Evolutionary conservation across 257 asterid species (phyloP).

Genomic region (Avicennia marina): DNA sequence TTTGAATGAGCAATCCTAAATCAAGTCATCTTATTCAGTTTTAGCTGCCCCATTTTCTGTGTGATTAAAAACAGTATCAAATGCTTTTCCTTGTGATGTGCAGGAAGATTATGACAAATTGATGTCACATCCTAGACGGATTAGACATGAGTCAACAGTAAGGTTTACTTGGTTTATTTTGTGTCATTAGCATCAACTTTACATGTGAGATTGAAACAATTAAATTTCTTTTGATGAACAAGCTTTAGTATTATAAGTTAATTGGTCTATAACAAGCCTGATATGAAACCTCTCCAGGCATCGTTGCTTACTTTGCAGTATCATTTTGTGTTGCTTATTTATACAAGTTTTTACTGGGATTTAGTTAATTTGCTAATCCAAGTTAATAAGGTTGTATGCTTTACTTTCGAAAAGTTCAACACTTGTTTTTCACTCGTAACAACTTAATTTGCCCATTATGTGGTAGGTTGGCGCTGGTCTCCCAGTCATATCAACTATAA

Average conservation of each 20-base stretch:
- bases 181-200: slow-evolving; percentile 10
- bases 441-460: background rate
- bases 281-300: background rate
- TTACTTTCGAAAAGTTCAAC: too few species aligned
- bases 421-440: background rate
- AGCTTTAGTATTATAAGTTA: background rate
- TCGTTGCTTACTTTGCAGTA: background rate
- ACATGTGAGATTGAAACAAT: background rate
- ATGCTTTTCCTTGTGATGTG: slow-evolving; percentile 17
- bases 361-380: background rate
- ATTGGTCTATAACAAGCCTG: background rate
- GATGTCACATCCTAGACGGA: slow-evolving; percentile 62
- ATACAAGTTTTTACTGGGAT: background rate
- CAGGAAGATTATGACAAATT: slow-evolving; percentile 83
- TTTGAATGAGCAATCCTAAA: slow-evolving; percentile 7
- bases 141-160: slow-evolving; percentile 89
- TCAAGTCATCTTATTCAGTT: background rate
- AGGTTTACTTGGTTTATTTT: slow-evolving; percentile 31
- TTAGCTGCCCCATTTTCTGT: slow-evolving; percentile 5
- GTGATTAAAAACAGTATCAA: background rate
- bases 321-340: background rate
- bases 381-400: background rate
- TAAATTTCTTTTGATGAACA: background rate
- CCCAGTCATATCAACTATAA: slow-evolving; percentile 84
- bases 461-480: slow-evolving; percentile 98